phyloP scores from a whole-genome alignment of 768 basidiomycete genomes.

The Phylloporus scabripes region DNA sequence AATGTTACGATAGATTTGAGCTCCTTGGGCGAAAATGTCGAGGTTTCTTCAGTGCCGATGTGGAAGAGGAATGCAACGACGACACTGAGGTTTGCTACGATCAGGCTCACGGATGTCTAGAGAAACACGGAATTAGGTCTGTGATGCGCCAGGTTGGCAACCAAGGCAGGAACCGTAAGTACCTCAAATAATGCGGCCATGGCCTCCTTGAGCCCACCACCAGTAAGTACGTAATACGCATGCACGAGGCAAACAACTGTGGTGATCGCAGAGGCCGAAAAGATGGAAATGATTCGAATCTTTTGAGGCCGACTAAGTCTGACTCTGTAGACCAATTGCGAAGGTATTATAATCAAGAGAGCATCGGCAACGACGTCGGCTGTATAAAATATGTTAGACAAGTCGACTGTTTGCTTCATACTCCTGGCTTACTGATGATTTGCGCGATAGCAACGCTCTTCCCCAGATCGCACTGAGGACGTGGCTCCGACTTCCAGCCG shows the following conservation, averaged over 20 bases:
- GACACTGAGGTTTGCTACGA: conserved; percentile 2
- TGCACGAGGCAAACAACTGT: background rate
- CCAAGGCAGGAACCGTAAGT: background rate
- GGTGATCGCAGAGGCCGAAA: conserved; percentile 5
- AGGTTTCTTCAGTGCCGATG: conserved; percentile 1
- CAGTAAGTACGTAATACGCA: conserved; percentile 1
- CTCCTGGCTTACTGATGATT: background rate
- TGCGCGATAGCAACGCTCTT: background rate
- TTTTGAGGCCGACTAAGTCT: background rate
- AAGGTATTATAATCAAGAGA: conserved; percentile 1
- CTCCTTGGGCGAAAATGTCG: background rate
- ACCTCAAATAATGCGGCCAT: conserved; percentile 2
- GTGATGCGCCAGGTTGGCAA: background rate
- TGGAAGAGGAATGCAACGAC: conserved; percentile 6
- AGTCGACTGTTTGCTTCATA: background rate
- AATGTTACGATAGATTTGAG: background rate
- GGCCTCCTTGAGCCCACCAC: background rate
- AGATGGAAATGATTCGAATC: conserved; percentile 4
- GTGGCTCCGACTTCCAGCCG: conserved; percentile 1
- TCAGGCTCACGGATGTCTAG: conserved; percentile 3
- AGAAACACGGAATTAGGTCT: background rate
- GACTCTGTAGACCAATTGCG: background rate
- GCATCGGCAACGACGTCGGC: conserved; percentile 4
- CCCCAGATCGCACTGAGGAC: background rate
- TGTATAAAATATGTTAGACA: background rate